Evolutionary conservation across 495 filamentous ascomycete genomes (phyloP), one percentile per base, ranked within the genome.

Genomic region (Clohesyomyces aquaticus): DNA sequence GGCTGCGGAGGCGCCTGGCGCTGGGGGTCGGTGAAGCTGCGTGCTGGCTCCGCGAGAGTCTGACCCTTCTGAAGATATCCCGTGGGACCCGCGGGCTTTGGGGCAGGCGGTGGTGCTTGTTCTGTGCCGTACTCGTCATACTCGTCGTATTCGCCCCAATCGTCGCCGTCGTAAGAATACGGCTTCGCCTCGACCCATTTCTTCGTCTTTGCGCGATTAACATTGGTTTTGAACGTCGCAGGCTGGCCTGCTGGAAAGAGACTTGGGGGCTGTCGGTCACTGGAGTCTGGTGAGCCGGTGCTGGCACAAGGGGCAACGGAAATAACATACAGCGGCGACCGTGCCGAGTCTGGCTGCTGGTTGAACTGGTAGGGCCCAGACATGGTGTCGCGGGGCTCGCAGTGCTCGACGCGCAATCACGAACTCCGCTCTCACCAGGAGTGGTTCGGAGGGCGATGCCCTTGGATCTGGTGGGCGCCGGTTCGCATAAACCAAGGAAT

Each of bases 131-230:
- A 85, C 51, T 93, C 90, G 61, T 91, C 88, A 41, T 88, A 83
- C 12, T 89, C 85, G 46, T 93, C 89, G 32, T 91, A 89, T 49
- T 88, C 89, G 43, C 91, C 94, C 90, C 94, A 97, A 69, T 96
- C 93, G 67, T 91, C 91, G 61, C 93, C 94, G 70, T 93, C 94
- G 70, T 98, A 98, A 60, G 87, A 88, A 60, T 87, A 85, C 38
- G 86, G 80, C 73, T 93, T 95, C 22, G 94, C 94, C 69, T 96
- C 87, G 11, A 93, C 88, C 94, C 94, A 98, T 78, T 91, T 91
- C 76, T 86, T 91, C 18, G 94, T 97, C 77, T 96, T 96, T 29
- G 87, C 80, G 59, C 94, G 89, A 76, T 90, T 91, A 26, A 96
- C 87, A 72, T 98, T 96, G 12, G 92, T 82, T 70, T 81, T 85